Conservation (phyloP, 2,329 filamentous ascomycete genomes). For the Parastagonospora nodorum region DNA sequence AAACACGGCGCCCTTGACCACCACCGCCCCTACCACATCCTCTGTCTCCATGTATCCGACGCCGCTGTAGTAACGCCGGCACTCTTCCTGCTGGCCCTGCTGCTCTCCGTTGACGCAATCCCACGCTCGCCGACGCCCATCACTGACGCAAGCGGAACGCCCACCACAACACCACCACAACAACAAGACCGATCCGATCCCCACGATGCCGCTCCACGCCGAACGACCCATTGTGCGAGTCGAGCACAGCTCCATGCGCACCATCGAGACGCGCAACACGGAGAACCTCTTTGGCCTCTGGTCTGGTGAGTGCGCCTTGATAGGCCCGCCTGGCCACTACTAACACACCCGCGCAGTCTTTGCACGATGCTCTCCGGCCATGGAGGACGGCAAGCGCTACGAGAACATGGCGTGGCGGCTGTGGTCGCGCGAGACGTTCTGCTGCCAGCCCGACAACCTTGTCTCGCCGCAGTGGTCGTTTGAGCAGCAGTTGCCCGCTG, state of each 20-base stretch:
- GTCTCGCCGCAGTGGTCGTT: slow-evolving; percentile 42
- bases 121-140: slow-evolving; percentile 11
- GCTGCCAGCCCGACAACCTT: slow-evolving; percentile 68
- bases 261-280: slow-evolving; percentile 90
- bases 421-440: slow-evolving; percentile 93
- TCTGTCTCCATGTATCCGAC: slow-evolving; percentile 23
- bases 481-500: slow-evolving; percentile 32
- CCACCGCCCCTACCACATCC: neutral
- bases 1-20: slow-evolving; percentile 2
- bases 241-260: slow-evolving; percentile 88
- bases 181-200: slow-evolving; percentile 9
- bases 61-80: slow-evolving; percentile 28
- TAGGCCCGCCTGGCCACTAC: slow-evolving; percentile 2
- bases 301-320: slow-evolving; percentile 72
- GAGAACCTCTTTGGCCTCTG: slow-evolving; percentile 97
- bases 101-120: slow-evolving; percentile 28
- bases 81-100: slow-evolving; percentile 19
- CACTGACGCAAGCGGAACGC: slow-evolving; percentile 20
- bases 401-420: slow-evolving; percentile 95
- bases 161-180: slow-evolving; percentile 4
- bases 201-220: slow-evolving; percentile 79
- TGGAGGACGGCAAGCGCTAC: slow-evolving; percentile 88
- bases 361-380: slow-evolving; percentile 89
- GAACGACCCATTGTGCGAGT: slow-evolving; percentile 87
- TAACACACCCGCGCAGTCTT: slow-evolving; percentile 68